Evolutionary conservation across 176 grass and related monocot genomes (phyloP).

Genomic region (Secale cereale): DNA sequence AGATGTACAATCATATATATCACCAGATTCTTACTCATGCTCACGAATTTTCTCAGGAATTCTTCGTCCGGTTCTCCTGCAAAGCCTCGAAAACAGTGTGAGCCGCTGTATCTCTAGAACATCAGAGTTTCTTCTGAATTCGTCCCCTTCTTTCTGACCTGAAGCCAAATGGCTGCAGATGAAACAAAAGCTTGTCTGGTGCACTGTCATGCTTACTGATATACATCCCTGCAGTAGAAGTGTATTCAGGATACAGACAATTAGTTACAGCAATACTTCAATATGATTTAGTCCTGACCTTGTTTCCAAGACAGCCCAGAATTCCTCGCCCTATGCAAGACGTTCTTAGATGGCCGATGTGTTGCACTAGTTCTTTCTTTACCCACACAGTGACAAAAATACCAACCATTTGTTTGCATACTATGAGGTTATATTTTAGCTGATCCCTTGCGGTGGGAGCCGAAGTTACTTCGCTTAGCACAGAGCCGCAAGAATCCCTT

Average conservation of each 20-base stretch:
- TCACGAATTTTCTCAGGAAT: constrained; percentile 84
- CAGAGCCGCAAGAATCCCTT: constrained; percentile 43
- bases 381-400: constrained; percentile 90
- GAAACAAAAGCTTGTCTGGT: constrained; percentile 91
- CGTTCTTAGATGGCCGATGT: constrained; percentile 75
- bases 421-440: constrained; percentile 80
- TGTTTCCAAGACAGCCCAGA: constrained; percentile 90
- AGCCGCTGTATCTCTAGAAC: constrained; percentile 73
- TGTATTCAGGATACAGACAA: constrained; percentile 23
- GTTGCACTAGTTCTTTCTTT: constrained; percentile 66
- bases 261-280: constrained; percentile 13
- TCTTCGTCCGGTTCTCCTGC: constrained; percentile 54
- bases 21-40: constrained; percentile 66
- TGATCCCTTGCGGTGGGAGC: constrained; percentile 39
- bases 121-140: constrained; percentile 83
- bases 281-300: constrained; percentile 49
- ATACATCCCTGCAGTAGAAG: constrained; percentile 69
- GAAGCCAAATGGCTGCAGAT: constrained; percentile 92
- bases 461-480: constrained; percentile 29
- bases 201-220: constrained; percentile 90
- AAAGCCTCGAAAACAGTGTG: constrained; percentile 77
- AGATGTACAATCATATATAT: constrained; percentile 13
- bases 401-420: constrained; percentile 92
- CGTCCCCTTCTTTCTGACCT: constrained; percentile 91
- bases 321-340: constrained; percentile 78